These are phyloP conservation scores for Hypoxylon sp. DNA, from an alignment of 2,329 filamentous ascomycete species.

Conservation along the genomic window DNA sequence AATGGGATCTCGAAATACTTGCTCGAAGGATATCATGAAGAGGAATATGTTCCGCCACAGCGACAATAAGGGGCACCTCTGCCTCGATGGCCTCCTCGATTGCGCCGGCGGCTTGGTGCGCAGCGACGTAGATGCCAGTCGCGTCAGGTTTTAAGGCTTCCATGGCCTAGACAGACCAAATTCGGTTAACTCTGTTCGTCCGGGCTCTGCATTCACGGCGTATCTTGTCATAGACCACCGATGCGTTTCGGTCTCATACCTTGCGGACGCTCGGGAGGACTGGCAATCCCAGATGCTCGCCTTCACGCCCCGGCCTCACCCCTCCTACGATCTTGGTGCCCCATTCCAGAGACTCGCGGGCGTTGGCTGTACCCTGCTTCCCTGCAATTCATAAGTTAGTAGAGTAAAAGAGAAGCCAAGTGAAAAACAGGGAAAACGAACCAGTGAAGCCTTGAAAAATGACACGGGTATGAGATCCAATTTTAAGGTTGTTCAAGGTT, in stretches of 20 bases:
- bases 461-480: constrained; percentile 56
- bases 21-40: constrained; percentile 78
- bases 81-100: constrained; percentile 85
- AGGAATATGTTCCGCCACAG: constrained; percentile 81
- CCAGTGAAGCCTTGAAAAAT: constrained; percentile 60
- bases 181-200: constrained; percentile 11
- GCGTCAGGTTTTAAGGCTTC: constrained; percentile 79
- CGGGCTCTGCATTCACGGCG: too few relatives aligned
- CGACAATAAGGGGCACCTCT: constrained; percentile 80
- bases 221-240: too few relatives aligned
- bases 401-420: background rate
- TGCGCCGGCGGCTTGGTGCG: constrained; percentile 76
- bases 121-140: constrained; percentile 83
- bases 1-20: constrained; percentile 42
- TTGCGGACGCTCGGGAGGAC: constrained; percentile 76
- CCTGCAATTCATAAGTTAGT: constrained; percentile 42
- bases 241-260: constrained; percentile 49
- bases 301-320: constrained; percentile 77
- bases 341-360: constrained; percentile 80
- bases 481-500: constrained; percentile 55
- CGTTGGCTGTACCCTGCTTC: constrained; percentile 75
- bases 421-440: constrained; percentile 26
- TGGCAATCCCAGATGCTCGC: constrained; percentile 79
- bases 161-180: constrained; percentile 65
- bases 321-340: constrained; percentile 85